A percentile compares a stretch with the other conserved stretches of the same genome.
phyloP scores from a whole-genome alignment of 2,329 filamentous ascomycete genomes.

The Zymoseptoria passerinii region DNA sequence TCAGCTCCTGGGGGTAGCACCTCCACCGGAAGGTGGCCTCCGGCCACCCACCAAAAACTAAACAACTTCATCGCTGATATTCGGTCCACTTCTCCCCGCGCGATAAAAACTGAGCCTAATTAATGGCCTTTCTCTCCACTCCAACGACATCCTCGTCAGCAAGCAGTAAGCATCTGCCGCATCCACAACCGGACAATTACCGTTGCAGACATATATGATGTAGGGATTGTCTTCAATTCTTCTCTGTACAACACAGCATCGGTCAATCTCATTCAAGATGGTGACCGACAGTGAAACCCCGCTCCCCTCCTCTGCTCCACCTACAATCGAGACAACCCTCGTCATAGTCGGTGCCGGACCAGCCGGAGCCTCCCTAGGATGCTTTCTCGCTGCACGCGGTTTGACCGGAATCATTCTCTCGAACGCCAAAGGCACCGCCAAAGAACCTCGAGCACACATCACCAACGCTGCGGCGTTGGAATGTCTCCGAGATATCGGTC shows the following conservation, averaged over 20 bases:
- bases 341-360: constrained; percentile 30
- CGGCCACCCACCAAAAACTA: neutral
- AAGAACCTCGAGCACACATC: constrained; percentile 53
- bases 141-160: neutral
- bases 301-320: neutral
- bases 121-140: neutral
- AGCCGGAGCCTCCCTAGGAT: constrained; percentile 28
- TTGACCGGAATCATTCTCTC: constrained; percentile 48
- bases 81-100: neutral
- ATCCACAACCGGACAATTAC: neutral
- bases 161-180: neutral
- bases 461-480: constrained; percentile 50
- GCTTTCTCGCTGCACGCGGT: constrained; percentile 27
- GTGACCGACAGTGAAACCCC: neutral
- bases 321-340: constrained; percentile 22
- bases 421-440: constrained; percentile 41
- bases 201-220: neutral
- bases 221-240: neutral
- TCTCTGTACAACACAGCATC: neutral
- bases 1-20: neutral
- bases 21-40: neutral
- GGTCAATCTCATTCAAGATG: neutral
- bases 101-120: neutral
- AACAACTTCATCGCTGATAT: neutral
- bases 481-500: constrained; percentile 39